Percentiles rank a stretch among this genome's conserved stretches.
phyloP scores from a whole-genome alignment of 495 filamentous ascomycete genomes.

The Penicillium pancosmium region DNA sequence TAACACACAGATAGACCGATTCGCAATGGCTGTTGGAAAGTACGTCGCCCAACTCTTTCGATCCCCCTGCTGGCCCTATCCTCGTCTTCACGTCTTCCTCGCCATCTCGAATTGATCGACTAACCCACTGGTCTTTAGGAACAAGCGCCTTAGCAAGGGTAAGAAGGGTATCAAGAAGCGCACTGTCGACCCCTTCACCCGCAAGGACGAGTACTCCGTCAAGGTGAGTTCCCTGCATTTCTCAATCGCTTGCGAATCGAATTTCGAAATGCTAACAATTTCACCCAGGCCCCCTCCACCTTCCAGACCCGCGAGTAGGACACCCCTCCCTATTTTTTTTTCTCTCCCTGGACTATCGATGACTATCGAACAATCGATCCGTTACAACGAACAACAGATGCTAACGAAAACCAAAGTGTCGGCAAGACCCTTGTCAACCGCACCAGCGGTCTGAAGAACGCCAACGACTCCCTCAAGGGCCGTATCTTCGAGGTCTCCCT shows the following conservation, averaged over 20 bases:
- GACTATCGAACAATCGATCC: background rate
- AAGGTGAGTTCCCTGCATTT: slow-evolving; percentile 60
- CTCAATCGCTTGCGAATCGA: background rate
- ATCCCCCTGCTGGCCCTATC: slow-evolving; percentile 10
- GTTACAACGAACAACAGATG: slow-evolving; percentile 8
- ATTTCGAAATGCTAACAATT: slow-evolving; percentile 26
- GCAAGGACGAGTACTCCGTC: slow-evolving; percentile 98
- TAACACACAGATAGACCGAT: slow-evolving; percentile 45
- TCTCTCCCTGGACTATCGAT: background rate
- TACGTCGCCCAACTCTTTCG: slow-evolving; percentile 46
- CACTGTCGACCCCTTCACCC: slow-evolving; percentile 91
- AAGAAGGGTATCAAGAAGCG: slow-evolving; percentile 99
- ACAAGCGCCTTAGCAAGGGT: slow-evolving; percentile 99
- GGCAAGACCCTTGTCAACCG: slow-evolving; percentile 99
- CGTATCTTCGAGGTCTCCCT: slow-evolving; percentile 98
- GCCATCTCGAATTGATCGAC: slow-evolving; percentile 10
- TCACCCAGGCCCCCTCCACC: slow-evolving; percentile 80
- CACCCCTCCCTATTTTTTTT: slow-evolving; percentile 8
- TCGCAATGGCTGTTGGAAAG: slow-evolving; percentile 93
- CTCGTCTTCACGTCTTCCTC: slow-evolving; percentile 4
- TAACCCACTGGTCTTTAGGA: slow-evolving; percentile 61
- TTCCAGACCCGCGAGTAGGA: slow-evolving; percentile 96
- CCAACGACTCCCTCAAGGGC: slow-evolving; percentile 97
- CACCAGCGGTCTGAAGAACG: slow-evolving; percentile 99
- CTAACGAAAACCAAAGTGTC: slow-evolving; percentile 62